These are phyloP conservation scores for Maudiozyma humilis DNA, from an alignment of 1,139 yeast species.

Conservation along the genomic window DNA sequence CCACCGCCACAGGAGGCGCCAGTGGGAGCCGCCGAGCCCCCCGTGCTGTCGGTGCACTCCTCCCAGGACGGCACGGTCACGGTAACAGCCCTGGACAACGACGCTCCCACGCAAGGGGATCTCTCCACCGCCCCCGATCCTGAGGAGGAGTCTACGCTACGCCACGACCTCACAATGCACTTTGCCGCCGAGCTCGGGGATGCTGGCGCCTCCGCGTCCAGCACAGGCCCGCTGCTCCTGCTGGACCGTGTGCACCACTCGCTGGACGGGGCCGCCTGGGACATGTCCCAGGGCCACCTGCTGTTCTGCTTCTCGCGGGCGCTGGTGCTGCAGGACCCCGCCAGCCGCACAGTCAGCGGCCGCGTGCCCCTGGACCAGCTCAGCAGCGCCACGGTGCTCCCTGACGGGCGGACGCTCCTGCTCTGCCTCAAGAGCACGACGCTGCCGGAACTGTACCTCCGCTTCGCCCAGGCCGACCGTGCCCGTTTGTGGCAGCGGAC, in stretches of 20 bases:
- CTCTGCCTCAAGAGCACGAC: slow-evolving; percentile 24
- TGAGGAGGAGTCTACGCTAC: background rate
- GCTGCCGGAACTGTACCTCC: slow-evolving; percentile 27
- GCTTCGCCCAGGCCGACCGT: slow-evolving; percentile 6
- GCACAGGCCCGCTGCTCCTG: slow-evolving; percentile 7
- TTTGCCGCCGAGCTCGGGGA: background rate
- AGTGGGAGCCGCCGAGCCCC: too few relatives aligned
- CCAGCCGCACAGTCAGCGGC: slow-evolving; percentile 16
- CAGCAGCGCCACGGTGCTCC: slow-evolving; percentile 13
- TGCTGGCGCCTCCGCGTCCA: background rate
- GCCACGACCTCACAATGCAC: background rate
- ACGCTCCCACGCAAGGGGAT: too few relatives aligned
- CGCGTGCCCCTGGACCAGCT: slow-evolving; percentile 22
- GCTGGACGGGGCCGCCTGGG: slow-evolving; percentile 26
- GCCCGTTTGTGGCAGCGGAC: background rate
- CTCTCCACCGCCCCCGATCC: too few relatives aligned
- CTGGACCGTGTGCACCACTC: slow-evolving; percentile 18
- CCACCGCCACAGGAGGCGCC: too few relatives aligned
- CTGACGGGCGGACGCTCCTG: slow-evolving; percentile 15
- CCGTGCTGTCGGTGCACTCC: too few relatives aligned
- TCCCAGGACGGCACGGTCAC: background rate
- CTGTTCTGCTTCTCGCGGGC: slow-evolving; percentile 14
- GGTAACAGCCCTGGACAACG: background rate
- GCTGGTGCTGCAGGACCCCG: slow-evolving; percentile 18
- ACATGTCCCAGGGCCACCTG: slow-evolving; percentile 10